Base-by-base conservation (phyloP, 148 eudicot species). In the Persicaria maculosa region DNA sequence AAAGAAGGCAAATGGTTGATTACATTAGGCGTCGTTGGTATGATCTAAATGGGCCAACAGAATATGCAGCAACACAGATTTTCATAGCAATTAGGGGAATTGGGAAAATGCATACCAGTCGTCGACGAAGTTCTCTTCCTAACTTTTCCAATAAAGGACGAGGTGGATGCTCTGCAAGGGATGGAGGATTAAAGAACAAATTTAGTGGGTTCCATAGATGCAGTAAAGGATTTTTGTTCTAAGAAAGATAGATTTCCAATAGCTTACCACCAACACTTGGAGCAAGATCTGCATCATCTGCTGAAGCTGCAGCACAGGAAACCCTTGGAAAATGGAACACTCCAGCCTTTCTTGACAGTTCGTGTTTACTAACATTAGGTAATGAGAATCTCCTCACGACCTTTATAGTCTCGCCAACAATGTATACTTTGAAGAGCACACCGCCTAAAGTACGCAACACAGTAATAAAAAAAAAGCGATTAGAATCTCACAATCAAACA, bases 391-490 rank as follows among this genome's bases (percentile, higher is more conserved):
- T 83, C 58, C 89, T 80, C 31, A 74, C 76, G 67, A 88, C 91
- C 78, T 86, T 85, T 61, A 88, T 85, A 68, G 84, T 72, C 69
- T 88, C 85, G 45, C 91, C 91, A 64, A 88, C 75, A 47, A 88
- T 81, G 64, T 85, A 86, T 53, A 88, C 91, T 82, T 88, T 88
- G 70, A 88, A 88, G 79, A 88, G 85, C 78, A 88, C 91, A 82
- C 91, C 91, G 36, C 89, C 89, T 88, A 79, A 79, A 31, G 40
- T 72, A 81, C 50, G 31, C 19, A 81, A 47, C 3, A 72, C 31
- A 45, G 9, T 22, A 59, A 69, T 52, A n/a, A 50, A 70, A 50
- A 5, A 6, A 25, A 47, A 44, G 1, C 19, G 44, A 69, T 15
- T 44, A 31, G 54, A 47, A 57, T 43, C 19, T 9, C n/a, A 40